Conservation (phyloP, 768 basidiomycete species). For the Rhodotorula kratochvilovae region DNA sequence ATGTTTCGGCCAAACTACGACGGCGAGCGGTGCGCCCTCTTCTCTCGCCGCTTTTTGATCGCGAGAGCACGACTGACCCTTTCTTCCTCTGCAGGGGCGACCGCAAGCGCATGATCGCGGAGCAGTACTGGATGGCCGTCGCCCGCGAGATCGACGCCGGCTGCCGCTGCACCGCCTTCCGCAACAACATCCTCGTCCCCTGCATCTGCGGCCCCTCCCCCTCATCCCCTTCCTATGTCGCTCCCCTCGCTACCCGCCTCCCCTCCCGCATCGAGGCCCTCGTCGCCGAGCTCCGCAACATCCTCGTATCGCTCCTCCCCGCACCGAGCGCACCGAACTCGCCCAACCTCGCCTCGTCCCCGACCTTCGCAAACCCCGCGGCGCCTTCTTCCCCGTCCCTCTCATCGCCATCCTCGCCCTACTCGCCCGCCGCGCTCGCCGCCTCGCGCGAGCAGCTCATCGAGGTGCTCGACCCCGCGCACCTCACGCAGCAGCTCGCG, state of each 20-base stretch:
- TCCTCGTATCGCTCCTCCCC: slow-evolving; percentile 54
- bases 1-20: slow-evolving; percentile 48
- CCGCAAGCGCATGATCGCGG: slow-evolving; percentile 65
- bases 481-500: slow-evolving; percentile 75
- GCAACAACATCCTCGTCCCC: slow-evolving; percentile 30
- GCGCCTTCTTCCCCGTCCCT: slow-evolving; percentile 58
- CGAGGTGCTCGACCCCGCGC: slow-evolving; percentile 71
- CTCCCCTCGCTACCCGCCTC: slow-evolving; percentile 45
- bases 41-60: not conserved
- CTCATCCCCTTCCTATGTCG: not conserved
- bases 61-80: not conserved
- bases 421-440: slow-evolving; percentile 59
- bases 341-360: slow-evolving; percentile 27
- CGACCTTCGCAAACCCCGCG: slow-evolving; percentile 56
- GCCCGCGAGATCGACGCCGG: slow-evolving; percentile 69
- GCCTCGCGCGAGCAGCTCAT: slow-evolving; percentile 55
- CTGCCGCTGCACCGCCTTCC: slow-evolving; percentile 78
- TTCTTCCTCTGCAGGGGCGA: slow-evolving; percentile 58
- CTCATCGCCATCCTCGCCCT: slow-evolving; percentile 54
- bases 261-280: slow-evolving; percentile 68
- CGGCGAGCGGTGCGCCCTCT: slow-evolving; percentile 34
- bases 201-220: slow-evolving; percentile 43
- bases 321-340: slow-evolving; percentile 29
- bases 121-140: slow-evolving; percentile 81
- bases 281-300: slow-evolving; percentile 70